Base-by-base conservation (phyloP, 1,284 basidiomycete genomes). In the Cryptococcus depauperatus region DNA sequence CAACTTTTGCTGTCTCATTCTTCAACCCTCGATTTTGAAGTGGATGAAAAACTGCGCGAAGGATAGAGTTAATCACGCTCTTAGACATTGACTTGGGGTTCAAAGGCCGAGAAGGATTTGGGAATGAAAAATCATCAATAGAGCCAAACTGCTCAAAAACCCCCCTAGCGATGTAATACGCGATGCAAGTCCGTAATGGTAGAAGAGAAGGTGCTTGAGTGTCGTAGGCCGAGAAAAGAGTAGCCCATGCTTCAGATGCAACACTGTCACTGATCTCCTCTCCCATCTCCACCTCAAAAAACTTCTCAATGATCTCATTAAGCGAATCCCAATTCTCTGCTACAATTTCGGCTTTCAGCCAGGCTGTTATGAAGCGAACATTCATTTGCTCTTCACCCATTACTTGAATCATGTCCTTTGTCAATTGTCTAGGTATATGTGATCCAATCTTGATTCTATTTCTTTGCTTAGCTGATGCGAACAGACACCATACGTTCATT, bases 331-430 rank as follows among this genome's bases (percentile, higher is more conserved):
- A 37, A 39, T 58, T 51, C 10, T 39, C 41, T 6, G 48, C 44
- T 8, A 44, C 16, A 28, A 43, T 33, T 37, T 62, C 60, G 14
- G 58, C 56, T 18, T 47, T 53, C 42, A 59, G 44, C 60, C 60
- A 62, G 4, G 43, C 41, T 21, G 47, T 57, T 19, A 57, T 19
- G 37, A 62, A 62, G 10, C 27, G 30, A 7, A 44, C 19, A 43
- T 27, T 25, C 5, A 25, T 19, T 14, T 16, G 18, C 14, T 27
- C 37, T 16, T 43, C 47, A 4, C 46, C 48, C 7, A 59, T 18
- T 3, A 58, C 21, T 3, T 35, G 29, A 2, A 45, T 25, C 16
- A 60, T 30, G 13, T 59, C 53, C 14, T 47, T 26, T 1, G 58
- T 56, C 5, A 62, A 32, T 9, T 37, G 14, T n/a, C 37, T 13